phyloP scores from a whole-genome alignment of 345 rosid genomes.

The Kernera saxatilis region DNA sequence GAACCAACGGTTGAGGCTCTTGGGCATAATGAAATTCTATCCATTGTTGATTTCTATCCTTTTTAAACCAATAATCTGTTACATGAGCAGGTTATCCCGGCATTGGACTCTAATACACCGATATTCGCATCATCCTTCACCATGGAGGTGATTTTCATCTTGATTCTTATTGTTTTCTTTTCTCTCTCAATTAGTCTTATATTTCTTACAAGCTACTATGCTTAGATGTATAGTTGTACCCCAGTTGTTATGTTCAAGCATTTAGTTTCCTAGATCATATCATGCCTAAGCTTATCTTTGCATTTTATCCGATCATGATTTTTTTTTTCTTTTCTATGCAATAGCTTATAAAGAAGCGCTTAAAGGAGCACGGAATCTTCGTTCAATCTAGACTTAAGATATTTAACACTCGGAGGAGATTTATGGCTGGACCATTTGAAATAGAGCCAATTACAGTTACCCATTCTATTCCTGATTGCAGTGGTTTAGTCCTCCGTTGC shows the following conservation, averaged over 20 bases:
- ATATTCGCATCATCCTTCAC: constrained; percentile 95
- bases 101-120: constrained; percentile 77
- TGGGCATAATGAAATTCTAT: background rate
- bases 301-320: background rate
- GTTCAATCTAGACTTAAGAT: constrained; percentile 84
- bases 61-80: background rate
- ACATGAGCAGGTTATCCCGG: constrained; percentile 82
- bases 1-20: background rate
- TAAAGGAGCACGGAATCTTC: constrained; percentile 93
- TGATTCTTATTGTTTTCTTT: background rate
- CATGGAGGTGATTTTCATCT: constrained; percentile 67
- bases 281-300: background rate
- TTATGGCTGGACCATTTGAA: constrained; percentile 96
- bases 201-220: background rate
- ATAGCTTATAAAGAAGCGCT: constrained; percentile 89
- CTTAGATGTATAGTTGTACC: background rate
- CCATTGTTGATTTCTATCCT: background rate
- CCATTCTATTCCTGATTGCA: constrained; percentile 98
- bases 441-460: constrained; percentile 94
- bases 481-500: constrained; percentile 92
- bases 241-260: background rate
- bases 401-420: constrained; percentile 61
- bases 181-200: background rate
- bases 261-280: background rate
- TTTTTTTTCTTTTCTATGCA: constrained; percentile 10